Evolutionary conservation across 768 basidiomycete genomes (phyloP), one percentile per base, ranked within the genome.

Genomic region (Terana coerulea): DNA sequence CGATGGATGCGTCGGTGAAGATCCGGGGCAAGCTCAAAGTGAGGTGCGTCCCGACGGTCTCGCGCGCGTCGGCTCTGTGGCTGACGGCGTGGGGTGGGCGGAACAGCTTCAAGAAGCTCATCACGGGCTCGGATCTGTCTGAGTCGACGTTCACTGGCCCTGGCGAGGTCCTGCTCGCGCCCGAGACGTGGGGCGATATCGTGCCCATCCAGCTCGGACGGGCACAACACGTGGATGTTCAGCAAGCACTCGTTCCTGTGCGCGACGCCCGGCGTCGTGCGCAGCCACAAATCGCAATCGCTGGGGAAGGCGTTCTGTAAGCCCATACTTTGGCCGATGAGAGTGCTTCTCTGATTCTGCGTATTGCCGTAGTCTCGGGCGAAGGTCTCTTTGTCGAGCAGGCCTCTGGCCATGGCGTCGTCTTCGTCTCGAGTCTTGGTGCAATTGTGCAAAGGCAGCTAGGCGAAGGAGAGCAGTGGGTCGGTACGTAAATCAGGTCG

Each of bases 101-200:
- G 8, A n/a, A 29, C 52, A 62, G 61, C 58, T 53, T 67, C 54
- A 65, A 59, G 58, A 67, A 66, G 55, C 19, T 66, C 21, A 46
- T 69, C 33, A 65, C 61, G 10, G 64, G 64, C 14, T 59, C 59
- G 34, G 60, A 67, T 63, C 51, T 64, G 54, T 56, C 66, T 3
- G 59, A 65, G 46, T 63, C 62, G 2, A 48, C 49, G 37, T 63
- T 66, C 53, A 63, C 60, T n/a, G 65, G 65, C 6, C 67, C 67
- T 2, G 67, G 65, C 0, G 62, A 64, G 47, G 64, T 69, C 29
- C 24, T 69, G 41, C 49, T 69, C 33, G 63, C 67, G 3, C 67
- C 68, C 12, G 67, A 67, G 35, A 62, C 61, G 15, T 69, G 67
- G 68, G 68, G 67, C 22, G 68, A 68, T 51, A 60, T 69, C 47